phyloP scores from a whole-genome alignment of 2,329 filamentous ascomycete species.

The Leptographium lundbergii region DNA sequence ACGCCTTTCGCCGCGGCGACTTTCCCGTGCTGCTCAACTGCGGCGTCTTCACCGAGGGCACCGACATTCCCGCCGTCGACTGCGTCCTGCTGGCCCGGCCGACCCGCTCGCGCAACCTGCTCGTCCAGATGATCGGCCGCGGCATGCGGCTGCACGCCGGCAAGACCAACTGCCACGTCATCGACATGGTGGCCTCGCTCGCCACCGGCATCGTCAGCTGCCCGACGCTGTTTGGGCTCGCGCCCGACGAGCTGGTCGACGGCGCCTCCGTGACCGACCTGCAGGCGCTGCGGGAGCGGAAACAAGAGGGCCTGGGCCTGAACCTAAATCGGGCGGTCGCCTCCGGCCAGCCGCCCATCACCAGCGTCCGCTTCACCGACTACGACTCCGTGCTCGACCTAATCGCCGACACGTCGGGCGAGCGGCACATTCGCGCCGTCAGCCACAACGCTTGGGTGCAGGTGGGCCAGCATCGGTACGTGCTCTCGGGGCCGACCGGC shows the following conservation, averaged over 20 bases:
- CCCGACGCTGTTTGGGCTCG: constrained; percentile 84
- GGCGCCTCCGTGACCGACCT: constrained; percentile 52
- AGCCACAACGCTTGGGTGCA: constrained; percentile 76
- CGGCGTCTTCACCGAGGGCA: constrained; percentile 93
- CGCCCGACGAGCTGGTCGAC: constrained; percentile 65
- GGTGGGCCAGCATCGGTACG: constrained; percentile 54
- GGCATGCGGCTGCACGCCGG: constrained; percentile 72
- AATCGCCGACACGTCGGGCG: constrained; percentile 66
- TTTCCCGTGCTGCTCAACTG: constrained; percentile 90
- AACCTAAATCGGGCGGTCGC: too few species aligned
- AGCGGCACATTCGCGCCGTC: constrained; percentile 63
- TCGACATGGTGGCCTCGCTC: constrained; percentile 87
- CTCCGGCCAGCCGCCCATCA: constrained; percentile 8
- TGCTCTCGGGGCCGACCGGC: constrained; percentile 54
- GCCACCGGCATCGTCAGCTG: constrained; percentile 78
- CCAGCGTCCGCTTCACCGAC: constrained; percentile 66
- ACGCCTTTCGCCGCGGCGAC: constrained; percentile 61
- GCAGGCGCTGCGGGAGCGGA: constrained; percentile 36
- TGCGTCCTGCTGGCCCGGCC: constrained; percentile 80
- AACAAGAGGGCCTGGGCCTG: too few species aligned
- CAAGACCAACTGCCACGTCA: constrained; percentile 84
- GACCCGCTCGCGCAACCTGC: constrained; percentile 81
- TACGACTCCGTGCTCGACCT: constrained; percentile 90
- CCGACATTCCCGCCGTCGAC: constrained; percentile 94
- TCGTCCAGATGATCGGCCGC: constrained; percentile 95